Base-by-base conservation (phyloP, 768 basidiomycete genomes). In the Tremella yokohamensis region DNA sequence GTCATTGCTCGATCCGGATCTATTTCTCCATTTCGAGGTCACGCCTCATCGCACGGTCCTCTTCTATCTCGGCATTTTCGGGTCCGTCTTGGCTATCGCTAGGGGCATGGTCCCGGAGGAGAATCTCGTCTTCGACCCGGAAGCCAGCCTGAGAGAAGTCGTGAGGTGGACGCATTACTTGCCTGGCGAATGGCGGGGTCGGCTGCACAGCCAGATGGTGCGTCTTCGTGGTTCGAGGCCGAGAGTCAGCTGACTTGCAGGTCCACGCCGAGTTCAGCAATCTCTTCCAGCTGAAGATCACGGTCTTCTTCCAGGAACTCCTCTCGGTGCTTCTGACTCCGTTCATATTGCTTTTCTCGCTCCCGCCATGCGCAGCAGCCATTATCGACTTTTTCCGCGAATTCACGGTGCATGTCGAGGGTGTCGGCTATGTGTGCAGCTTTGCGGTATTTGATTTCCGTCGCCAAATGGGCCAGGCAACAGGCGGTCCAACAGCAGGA, bases 381-480 rank as follows among this genome's bases (percentile, higher is more conserved):
- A 88, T 98, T 64, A 83, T 99, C 60, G 96, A 99, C 73, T 98
- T 99, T 74, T 98, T 99, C 83, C 85, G 94, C 29, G 94, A 98
- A 76, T 99, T 97, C 73, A 88, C 91, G 0, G 87, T 99, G 0
- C 94, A 98, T 75, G 87, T 99, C 19, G 93, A 97, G 59, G 90
- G 93, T 0, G 82, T 96, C 1, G 96, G 96, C 3, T 94, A 96
- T 69, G 89, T 99, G 18, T 98, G 96, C 72, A 92, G 89, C 56
- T 99, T 98, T 76, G 96, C 96, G 2, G 93, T 94, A 59, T 99
- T 99, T 74, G 93, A 98, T 75, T 98, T 99, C 75, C 86, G 91
- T 78, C 79, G 91, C 55, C 91, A 96, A 62, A 91, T 92, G 0
- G 48, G 20, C 48, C 29, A 34, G 29, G 11, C 29, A 4, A 11